Evolutionary conservation across 2,329 filamentous ascomycete genomes (phyloP).

Genomic region (Huntiella abstrusa): DNA sequence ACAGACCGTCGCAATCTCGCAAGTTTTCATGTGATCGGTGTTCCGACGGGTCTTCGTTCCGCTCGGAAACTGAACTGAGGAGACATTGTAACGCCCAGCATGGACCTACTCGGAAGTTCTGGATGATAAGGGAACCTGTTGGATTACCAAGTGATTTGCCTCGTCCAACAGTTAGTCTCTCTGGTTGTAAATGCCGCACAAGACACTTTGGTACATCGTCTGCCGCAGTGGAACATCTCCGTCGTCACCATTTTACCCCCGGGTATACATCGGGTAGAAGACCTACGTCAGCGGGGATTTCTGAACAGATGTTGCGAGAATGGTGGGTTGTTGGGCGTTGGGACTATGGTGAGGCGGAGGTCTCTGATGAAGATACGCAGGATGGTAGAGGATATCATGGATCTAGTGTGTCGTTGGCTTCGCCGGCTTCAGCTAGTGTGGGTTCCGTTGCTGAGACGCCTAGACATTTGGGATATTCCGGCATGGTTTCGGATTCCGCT

Average conservation of each 20-base stretch:
- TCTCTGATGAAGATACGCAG: constrained; percentile 22
- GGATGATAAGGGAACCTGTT: not conserved
- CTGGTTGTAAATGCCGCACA: constrained; percentile 16
- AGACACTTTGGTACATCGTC: constrained; percentile 41
- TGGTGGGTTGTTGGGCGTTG: constrained; percentile 28
- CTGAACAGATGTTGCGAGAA: constrained; percentile 37
- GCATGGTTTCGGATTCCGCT: no score
- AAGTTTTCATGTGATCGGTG: constrained; percentile 60
- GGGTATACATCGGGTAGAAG: constrained; percentile 31
- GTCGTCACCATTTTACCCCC: constrained; percentile 37
- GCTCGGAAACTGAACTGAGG: constrained; percentile 71
- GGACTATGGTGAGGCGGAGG: constrained; percentile 20
- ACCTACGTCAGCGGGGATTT: constrained; percentile 35
- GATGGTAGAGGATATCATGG: constrained; percentile 5
- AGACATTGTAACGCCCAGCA: constrained; percentile 45
- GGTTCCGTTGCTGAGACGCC: no score
- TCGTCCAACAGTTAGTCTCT: no score
- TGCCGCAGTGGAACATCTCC: constrained; percentile 38
- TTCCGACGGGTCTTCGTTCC: constrained; percentile 60
- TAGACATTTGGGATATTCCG: no score
- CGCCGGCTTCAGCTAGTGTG: constrained; percentile 9
- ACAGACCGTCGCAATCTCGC: constrained; percentile 34
- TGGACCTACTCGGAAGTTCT: constrained; percentile 27
- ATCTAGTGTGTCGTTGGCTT: constrained; percentile 8
- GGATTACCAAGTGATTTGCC: not conserved